Percentiles rank a stretch among this genome's conserved stretches.
These are phyloP conservation scores for Favolaschia claudopus DNA, from an alignment of 768 basidiomycete genomes.

Conservation along the genomic window DNA sequence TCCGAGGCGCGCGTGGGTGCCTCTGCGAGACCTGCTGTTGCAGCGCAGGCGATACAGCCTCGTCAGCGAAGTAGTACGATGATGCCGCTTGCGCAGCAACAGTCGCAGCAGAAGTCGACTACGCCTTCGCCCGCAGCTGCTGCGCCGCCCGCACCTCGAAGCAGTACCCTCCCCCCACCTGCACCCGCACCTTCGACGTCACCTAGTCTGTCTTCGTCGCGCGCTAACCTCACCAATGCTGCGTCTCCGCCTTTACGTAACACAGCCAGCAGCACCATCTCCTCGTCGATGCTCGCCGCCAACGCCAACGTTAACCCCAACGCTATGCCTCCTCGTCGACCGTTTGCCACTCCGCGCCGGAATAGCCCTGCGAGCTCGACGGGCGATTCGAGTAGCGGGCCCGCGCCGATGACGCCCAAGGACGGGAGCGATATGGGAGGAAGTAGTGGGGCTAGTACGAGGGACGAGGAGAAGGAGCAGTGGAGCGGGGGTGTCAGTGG, in stretches of 20 bases:
- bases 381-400: conserved; percentile 83
- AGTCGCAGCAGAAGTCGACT: no score
- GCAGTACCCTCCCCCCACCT: conserved; percentile 13
- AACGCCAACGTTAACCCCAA: conserved; percentile 26
- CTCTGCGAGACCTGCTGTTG: no score
- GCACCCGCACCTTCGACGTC: background rate
- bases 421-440: conserved; percentile 73
- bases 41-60: conserved; percentile 25
- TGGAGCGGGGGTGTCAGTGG: conserved; percentile 47
- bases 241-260: no score
- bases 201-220: no score
- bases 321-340: conserved; percentile 47
- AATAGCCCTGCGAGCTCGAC: conserved; percentile 86
- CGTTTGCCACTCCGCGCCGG: conserved; percentile 58
- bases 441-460: conserved; percentile 23
- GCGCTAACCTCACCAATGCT: no score
- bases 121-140: conserved; percentile 27
- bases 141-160: conserved; percentile 10
- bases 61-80: conserved; percentile 51
- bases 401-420: conserved; percentile 76
- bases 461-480: conserved; percentile 27
- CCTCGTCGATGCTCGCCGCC: no score
- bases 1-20: no score
- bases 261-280: no score
- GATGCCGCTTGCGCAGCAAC: conserved; percentile 41